Evolutionary conservation across 192 early-diverging fungal genomes (phyloP), one percentile per base, ranked within the genome.

Genomic region (Rhizophagus prolifer): DNA sequence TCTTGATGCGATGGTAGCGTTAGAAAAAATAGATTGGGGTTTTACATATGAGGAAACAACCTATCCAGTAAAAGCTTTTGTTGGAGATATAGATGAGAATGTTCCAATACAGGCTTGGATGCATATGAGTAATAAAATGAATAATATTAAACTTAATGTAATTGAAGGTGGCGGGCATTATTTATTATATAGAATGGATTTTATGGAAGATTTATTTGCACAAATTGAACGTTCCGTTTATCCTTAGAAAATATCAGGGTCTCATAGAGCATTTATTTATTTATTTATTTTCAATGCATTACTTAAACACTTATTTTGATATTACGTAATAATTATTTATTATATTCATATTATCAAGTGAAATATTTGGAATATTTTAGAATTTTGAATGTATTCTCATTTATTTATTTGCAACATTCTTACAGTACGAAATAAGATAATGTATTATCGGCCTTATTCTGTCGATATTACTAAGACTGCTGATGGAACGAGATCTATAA

Each of bases 101-200:
- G 74, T 75, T 21, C 74, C 74, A 1, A 36, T 75, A 50, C 28
- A 31, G 30, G 74, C 74, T 14, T 75, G 74, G 74, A 47, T 19
- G 41, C 34, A 75, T 54, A 75, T 75, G 74, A 75, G 41, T 61
- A 30, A 66, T 31, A 58, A 19, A 66, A 75, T 75, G 74, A 54
- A 66, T 62, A 75, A 75, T 75, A 23, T 75, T n/a, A 23, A 75
- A 50, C 65, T 75, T 34, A 75, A 75, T 26, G 47, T 75, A 16
- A 46, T 75, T 65, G 26, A 63, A 23, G 74, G 62, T 50, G 63
- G 58, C 23, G 58, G 58, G 28, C 74, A 75, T 66, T 75, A 75
- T 75, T 75, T 75, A 65, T 65, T 75, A 50, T 75, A 75, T 75
- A 58, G 74, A 50, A 75, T 75, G 74, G 74, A 75, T 66, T 75